Evolutionary conservation across 2,329 filamentous ascomycete species (phyloP).

Genomic region (Diaporthe sp.): DNA sequence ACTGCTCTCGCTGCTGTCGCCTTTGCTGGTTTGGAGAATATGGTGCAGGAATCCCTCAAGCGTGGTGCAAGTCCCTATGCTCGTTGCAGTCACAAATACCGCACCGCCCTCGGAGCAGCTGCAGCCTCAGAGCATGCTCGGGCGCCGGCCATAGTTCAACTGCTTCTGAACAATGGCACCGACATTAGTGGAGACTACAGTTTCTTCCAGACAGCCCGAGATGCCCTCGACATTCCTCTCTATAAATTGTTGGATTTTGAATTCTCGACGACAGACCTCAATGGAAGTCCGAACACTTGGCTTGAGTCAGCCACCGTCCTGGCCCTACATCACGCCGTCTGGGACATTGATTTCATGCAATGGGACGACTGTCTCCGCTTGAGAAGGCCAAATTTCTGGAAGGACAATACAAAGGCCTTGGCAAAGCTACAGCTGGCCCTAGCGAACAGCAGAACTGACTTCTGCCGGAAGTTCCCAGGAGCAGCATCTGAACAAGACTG

Average conservation of each 20-base stretch:
- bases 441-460: neutral
- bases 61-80: neutral
- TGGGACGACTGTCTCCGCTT: neutral
- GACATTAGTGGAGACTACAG: neutral
- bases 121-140: neutral
- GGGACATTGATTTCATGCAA: neutral
- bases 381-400: neutral
- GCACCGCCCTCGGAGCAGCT: neutral
- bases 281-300: no score
- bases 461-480: neutral
- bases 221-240: neutral
- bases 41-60: neutral
- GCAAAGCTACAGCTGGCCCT: neutral
- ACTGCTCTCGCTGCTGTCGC: neutral
- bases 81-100: rapidly evolving
- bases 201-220: neutral
- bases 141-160: neutral
- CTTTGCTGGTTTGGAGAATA: neutral
- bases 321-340: neutral
- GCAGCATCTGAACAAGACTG: neutral
- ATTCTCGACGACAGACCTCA: neutral
- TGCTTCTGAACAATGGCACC: neutral
- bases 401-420: neutral
- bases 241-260: rapidly evolving
- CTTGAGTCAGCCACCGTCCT: neutral